These are phyloP conservation scores for Linnemannia schmuckeri DNA, from an alignment of 192 early-diverging fungal species.

Conservation along the genomic window DNA sequence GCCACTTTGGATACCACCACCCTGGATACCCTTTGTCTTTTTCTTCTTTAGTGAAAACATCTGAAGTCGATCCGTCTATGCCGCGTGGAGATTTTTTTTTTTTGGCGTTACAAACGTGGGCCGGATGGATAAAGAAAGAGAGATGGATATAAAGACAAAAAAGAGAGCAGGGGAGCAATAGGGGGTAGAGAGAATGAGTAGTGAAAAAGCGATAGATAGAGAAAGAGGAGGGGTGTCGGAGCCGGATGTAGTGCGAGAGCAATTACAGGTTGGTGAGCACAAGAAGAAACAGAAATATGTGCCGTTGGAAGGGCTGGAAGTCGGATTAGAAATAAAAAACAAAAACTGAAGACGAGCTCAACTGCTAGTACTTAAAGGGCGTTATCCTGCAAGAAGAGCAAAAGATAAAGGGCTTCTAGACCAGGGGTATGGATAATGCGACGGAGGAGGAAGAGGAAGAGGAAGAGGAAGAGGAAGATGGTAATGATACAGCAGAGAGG, in stretches of 20 bases:
- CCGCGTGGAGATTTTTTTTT: constrained; percentile 1
- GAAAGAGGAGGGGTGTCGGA: neutral
- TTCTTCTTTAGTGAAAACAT: constrained; percentile 47
- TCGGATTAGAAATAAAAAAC: neutral
- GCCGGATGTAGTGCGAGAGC: neutral
- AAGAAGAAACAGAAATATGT: neutral
- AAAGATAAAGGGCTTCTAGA: neutral
- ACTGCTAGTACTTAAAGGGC: neutral
- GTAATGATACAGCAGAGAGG: neutral
- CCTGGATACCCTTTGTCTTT: constrained; percentile 31
- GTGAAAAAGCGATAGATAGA: neutral
- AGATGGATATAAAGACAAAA: neutral
- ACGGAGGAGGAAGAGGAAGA: neutral
- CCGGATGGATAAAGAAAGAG: neutral
- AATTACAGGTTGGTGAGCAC: constrained; percentile 1
- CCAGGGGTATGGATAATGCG: neutral
- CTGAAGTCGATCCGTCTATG: constrained; percentile 3
- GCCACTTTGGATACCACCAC: neutral
- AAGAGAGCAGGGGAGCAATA: neutral
- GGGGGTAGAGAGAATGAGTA: neutral
- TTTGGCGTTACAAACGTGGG: constrained; percentile 4
- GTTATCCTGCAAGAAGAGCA: neutral
- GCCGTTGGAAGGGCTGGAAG: neutral
- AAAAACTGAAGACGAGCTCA: neutral
- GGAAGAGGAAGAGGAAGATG: neutral